Evolutionary conservation across 2,329 filamentous ascomycete genomes (phyloP), one percentile per base, ranked within the genome.

Genomic region (Aureobasidium melanogenum): DNA sequence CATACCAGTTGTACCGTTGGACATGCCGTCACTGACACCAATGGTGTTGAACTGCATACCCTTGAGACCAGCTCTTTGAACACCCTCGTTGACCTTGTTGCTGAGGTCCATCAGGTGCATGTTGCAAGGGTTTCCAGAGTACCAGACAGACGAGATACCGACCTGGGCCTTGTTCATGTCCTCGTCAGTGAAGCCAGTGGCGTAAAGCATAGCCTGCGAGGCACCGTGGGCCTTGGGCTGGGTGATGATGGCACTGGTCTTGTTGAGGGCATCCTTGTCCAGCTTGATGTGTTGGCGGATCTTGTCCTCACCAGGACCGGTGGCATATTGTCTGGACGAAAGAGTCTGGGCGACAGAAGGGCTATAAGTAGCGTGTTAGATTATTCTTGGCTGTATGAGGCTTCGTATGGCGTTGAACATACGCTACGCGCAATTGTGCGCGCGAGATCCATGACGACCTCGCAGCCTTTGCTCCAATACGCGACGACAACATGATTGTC

Each of bases 21-120:
- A 96, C 69, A 99, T 99, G 63, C 86, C 94, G 74, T 99, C 94
- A 66, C 91, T 96, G 67, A 99, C 95, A 71, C 94, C 94, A 71
- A 99, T 90, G 63, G 95, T 99, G 81, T 99, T 99, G 84, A 99
- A 99, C 75, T 97, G 92, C 82, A 95, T 96, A 65, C 91, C 91
- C 63, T 96, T 82, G 64, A 99, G 81, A 24, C 91, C 74, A 7
- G 91, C 89, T 69, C 88, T 80, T 68, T 86, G 77, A 34, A 89
- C 87, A 64, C 86, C 84, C 71, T 88, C 83, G 67, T 84, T 86
- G 66, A 96, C 88, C 66, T 87, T 79, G 74, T 88, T 82, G 72
- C 89, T 96, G 64, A 99, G 84, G 71, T 95, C 89, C 76, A 99
- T 82, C 64, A 99, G 80, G 76, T 99, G 94, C 93, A 97, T 99